phyloP scores from a whole-genome alignment of 2,329 filamentous ascomycete genomes.

The Graphium sp. region DNA sequence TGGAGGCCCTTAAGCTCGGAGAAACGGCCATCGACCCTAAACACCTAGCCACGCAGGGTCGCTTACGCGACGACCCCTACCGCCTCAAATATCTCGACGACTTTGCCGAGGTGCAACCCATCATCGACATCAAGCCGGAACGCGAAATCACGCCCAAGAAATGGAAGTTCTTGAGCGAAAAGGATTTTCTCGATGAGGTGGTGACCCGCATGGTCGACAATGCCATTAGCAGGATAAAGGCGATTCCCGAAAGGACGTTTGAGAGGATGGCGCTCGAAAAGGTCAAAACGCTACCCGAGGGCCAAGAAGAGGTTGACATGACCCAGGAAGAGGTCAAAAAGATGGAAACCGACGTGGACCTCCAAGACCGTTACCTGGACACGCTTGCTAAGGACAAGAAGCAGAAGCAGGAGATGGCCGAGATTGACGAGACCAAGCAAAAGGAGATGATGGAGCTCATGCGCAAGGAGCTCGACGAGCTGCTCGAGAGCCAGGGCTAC shows the following conservation, averaged over 20 bases:
- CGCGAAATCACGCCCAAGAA: slow-evolving; percentile 31
- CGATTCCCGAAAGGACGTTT: slow-evolving; percentile 22
- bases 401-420: slow-evolving; percentile 16
- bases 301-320: slow-evolving; percentile 29
- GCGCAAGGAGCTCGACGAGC: slow-evolving; percentile 6
- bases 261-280: slow-evolving; percentile 21
- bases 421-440: slow-evolving; percentile 11
- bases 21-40: slow-evolving; percentile 59
- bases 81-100: slow-evolving; percentile 66
- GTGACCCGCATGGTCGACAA: slow-evolving; percentile 25
- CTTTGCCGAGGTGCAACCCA: slow-evolving; percentile 58
- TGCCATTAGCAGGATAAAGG: slow-evolving; percentile 29
- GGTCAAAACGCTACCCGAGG: slow-evolving; percentile 22
- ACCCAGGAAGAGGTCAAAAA: slow-evolving; percentile 24
- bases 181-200: slow-evolving; percentile 29
- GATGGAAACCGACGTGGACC: slow-evolving; percentile 13
- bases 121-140: slow-evolving; percentile 53
- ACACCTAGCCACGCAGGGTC: slow-evolving; percentile 60
- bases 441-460: slow-evolving; percentile 7
- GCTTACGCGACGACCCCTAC: slow-evolving; percentile 56
- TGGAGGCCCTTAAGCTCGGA: slow-evolving; percentile 65
- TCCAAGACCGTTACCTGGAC: slow-evolving; percentile 11
- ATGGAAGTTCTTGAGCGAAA: slow-evolving; percentile 38
- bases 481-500: slow-evolving; percentile 5
- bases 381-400: slow-evolving; percentile 7